Percentiles rank a stretch among this genome's conserved stretches.
phyloP scores from a whole-genome alignment of 1,284 basidiomycete species.

The Puccinia polysora region DNA sequence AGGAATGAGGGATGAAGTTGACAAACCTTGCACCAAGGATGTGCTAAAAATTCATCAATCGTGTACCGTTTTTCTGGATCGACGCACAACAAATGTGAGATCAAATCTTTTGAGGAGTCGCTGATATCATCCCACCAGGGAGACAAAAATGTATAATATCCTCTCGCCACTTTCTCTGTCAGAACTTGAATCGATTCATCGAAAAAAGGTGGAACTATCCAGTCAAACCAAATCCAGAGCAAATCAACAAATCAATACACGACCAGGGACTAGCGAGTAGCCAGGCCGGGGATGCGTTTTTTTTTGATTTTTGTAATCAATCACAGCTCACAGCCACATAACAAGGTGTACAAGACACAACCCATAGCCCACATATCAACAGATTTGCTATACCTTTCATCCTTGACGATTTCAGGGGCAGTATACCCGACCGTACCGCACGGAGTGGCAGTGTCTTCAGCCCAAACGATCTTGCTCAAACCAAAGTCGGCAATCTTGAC shows the following conservation, averaged over 20 bases:
- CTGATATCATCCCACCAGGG: slow-evolving; percentile 99
- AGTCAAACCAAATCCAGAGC: not conserved
- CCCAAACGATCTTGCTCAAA: slow-evolving; percentile 96
- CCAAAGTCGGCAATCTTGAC: slow-evolving; percentile 99
- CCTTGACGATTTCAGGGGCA: slow-evolving; percentile 98
- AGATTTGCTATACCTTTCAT: slow-evolving; percentile 95
- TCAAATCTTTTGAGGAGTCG: slow-evolving; percentile 76
- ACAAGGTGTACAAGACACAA: slow-evolving; percentile 93
- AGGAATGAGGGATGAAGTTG: not conserved
- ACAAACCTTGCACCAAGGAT: slow-evolving; percentile 79
- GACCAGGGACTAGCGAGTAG: too few relatives aligned
- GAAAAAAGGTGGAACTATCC: slow-evolving; percentile 68
- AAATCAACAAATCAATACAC: too few relatives aligned
- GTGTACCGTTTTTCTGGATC: slow-evolving; percentile 93
- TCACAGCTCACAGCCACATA: slow-evolving; percentile 84
- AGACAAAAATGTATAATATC: slow-evolving; percentile 95
- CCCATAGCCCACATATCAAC: slow-evolving; percentile 99
- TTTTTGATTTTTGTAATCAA: too few relatives aligned
- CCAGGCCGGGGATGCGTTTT: too few relatives aligned
- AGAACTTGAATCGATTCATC: slow-evolving; percentile 97
- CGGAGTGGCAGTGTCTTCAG: slow-evolving; percentile 97
- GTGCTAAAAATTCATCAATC: slow-evolving; percentile 93
- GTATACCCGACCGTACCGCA: slow-evolving; percentile 99
- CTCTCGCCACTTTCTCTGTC: slow-evolving; percentile 95
- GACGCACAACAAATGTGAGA: slow-evolving; percentile 89